Percentiles rank a stretch among this genome's conserved stretches.
Conservation (phyloP, 805 yeast genomes). For the Blastobotrys parvus region DNA sequence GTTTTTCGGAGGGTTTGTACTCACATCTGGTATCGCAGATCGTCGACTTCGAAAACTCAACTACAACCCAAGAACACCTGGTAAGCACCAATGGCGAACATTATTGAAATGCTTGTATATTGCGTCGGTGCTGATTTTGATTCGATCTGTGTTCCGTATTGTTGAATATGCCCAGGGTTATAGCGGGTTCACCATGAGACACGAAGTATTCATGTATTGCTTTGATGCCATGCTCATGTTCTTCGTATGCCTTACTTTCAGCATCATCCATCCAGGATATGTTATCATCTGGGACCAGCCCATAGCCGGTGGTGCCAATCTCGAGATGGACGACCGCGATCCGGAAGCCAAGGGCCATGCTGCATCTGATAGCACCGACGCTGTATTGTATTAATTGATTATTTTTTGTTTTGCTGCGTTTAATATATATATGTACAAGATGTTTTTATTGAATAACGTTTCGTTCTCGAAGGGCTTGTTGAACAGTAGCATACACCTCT, state of each 20-base stretch:
- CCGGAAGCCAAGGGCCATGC: too few species aligned
- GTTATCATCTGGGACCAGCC: neutral
- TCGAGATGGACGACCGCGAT: neutral
- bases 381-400: too few species aligned
- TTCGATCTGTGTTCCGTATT: conserved; percentile 66
- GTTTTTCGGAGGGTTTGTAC: conserved; percentile 55
- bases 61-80: conserved; percentile 2
- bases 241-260: neutral
- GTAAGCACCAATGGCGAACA: conserved; percentile 3
- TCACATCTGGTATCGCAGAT: conserved; percentile 31
- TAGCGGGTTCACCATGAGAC: conserved; percentile 7
- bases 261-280: conserved; percentile 1
- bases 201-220: conserved; percentile 15
- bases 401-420: too few species aligned
- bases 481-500: conserved; percentile 62
- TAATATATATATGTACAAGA: too few species aligned
- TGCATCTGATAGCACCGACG: too few species aligned
- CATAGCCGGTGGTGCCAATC: neutral
- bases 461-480: conserved; percentile 45
- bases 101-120: conserved; percentile 16
- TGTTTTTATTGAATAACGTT: too few species aligned
- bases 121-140: conserved; percentile 46
- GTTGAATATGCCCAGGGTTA: conserved; percentile 5
- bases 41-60: conserved; percentile 5
- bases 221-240: conserved; percentile 17